Conservation (phyloP, 148 eudicot species). For the Amaranthus cruentus region DNA sequence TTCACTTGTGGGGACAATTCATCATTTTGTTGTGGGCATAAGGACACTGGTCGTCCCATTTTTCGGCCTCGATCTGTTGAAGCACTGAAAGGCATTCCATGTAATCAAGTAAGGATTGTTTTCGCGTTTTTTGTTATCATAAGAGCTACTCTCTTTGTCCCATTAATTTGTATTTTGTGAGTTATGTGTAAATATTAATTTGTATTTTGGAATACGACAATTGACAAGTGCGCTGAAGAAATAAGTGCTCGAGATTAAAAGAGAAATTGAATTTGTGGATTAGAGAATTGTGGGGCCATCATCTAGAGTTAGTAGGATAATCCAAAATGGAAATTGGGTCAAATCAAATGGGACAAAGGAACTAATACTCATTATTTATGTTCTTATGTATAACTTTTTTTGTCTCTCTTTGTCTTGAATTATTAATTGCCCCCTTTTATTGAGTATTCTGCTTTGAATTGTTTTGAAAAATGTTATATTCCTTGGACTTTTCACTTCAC, state of each 20-base stretch:
- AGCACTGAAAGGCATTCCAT: slow-evolving; percentile 69
- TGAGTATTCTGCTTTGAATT: background rate
- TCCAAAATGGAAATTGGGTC: no score
- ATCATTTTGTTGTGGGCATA: slow-evolving; percentile 82
- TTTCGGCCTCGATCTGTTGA: slow-evolving; percentile 84
- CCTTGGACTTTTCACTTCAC: no score
- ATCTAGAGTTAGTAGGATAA: no score
- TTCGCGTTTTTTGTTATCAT: background rate
- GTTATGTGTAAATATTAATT: background rate
- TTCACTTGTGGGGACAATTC: slow-evolving; percentile 97
- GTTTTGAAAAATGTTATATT: background rate
- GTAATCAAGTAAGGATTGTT: slow-evolving; percentile 60
- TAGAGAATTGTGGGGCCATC: no score
- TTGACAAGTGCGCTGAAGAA: no score
- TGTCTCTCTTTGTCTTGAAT: background rate
- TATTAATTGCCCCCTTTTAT: background rate
- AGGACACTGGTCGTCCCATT: slow-evolving; percentile 78
- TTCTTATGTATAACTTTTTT: background rate
- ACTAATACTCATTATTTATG: no score
- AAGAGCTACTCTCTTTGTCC: background rate
- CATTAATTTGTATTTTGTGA: background rate
- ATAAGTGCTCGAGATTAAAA: no score
- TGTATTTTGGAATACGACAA: no score
- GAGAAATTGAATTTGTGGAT: no score
- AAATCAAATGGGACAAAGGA: no score